These are phyloP conservation scores for Boehmeria nivea DNA, from an alignment of 306 rosid species.

Conservation along the genomic window DNA sequence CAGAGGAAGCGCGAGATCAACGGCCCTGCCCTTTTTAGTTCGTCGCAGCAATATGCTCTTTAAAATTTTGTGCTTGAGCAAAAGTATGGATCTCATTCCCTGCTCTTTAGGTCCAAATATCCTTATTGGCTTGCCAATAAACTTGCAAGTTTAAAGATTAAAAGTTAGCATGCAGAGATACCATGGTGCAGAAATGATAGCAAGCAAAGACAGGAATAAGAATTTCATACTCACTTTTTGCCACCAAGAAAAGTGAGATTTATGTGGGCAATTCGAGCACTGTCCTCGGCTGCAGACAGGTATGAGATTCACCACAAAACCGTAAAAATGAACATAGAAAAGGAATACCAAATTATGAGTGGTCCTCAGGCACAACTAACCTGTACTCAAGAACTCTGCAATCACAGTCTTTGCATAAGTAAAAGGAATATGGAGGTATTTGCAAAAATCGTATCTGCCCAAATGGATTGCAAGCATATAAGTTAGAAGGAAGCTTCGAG, in stretches of 20 bases:
- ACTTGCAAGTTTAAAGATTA: neutral
- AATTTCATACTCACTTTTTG: neutral
- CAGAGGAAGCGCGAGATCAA: slow-evolving; percentile 92
- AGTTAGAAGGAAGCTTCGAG: neutral
- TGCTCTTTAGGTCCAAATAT: neutral
- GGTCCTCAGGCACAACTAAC: slow-evolving; percentile 16
- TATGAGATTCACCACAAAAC: slow-evolving; percentile 4
- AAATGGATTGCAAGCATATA: slow-evolving; percentile 18
- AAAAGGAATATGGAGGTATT: slow-evolving; percentile 68
- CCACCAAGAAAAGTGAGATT: slow-evolving; percentile 18
- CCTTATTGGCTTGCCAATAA: neutral
- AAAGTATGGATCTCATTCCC: slow-evolving; percentile 36
- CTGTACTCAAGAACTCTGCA: slow-evolving; percentile 75
- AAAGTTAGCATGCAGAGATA: too few relatives aligned
- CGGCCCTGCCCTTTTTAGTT: slow-evolving; percentile 81
- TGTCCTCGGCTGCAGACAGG: slow-evolving; percentile 39
- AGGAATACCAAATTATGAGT: too few relatives aligned
- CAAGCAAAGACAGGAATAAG: too few relatives aligned
- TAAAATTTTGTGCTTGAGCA: slow-evolving; percentile 66
- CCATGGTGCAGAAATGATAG: too few relatives aligned
- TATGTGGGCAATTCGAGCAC: slow-evolving; percentile 65
- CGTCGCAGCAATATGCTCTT: slow-evolving; percentile 70
- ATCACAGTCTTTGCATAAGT: slow-evolving; percentile 89
- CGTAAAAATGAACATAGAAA: neutral
- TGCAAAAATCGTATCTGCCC: slow-evolving; percentile 76